These are phyloP conservation scores for Geranomyces michiganensis DNA, from an alignment of 192 early-diverging fungal genomes.

Conservation along the genomic window DNA sequence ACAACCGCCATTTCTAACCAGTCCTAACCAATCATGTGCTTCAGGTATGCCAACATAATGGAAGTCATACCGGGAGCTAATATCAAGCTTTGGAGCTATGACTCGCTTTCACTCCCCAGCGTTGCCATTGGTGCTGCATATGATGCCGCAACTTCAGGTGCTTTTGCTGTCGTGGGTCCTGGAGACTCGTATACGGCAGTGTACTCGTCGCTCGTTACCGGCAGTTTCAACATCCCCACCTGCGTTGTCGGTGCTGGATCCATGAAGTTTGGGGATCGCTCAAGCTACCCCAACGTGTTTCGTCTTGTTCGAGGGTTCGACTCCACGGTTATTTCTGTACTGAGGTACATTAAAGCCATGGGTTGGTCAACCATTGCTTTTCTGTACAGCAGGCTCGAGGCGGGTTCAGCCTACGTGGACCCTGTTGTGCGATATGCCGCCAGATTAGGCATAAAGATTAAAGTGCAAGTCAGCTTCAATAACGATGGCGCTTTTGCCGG, in stretches of 20 bases:
- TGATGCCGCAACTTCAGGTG: neutral
- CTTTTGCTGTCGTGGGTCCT: no score
- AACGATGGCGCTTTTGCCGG: neutral
- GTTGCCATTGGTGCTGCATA: neutral
- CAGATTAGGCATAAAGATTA: neutral
- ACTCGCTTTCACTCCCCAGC: no score
- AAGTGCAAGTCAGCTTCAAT: neutral
- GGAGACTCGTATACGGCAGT: neutral
- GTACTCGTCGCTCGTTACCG: neutral
- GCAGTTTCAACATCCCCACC: conserved; percentile 8
- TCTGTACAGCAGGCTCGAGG: neutral
- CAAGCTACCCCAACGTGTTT: neutral
- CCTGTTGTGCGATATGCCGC: neutral
- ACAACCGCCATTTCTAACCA: no score
- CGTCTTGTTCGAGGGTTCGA: no score
- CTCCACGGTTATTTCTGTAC: no score
- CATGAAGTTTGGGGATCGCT: neutral
- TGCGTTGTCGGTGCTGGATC: neutral
- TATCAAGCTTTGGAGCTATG: no score
- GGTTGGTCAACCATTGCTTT: neutral
- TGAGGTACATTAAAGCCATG: neutral
- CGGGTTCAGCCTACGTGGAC: no score
- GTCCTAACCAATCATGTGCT: no score
- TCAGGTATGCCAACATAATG: no score
- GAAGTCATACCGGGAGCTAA: no score